Conservation (phyloP, 345 rosid species). For the Trapa incisa region DNA sequence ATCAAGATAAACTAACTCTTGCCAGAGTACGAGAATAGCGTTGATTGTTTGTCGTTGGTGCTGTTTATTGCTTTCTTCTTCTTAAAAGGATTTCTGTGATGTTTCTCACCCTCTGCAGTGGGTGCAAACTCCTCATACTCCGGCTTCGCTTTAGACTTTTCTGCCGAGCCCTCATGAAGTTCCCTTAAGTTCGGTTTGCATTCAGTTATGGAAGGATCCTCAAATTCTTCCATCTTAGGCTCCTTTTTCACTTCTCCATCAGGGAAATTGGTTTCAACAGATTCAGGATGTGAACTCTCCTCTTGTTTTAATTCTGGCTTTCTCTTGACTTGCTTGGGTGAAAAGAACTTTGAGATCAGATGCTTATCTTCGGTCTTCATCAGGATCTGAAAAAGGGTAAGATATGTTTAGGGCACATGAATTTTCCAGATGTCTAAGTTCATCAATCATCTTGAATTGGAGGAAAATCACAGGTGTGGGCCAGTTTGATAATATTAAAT, state of each 20-base stretch:
- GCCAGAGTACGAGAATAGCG: constrained; percentile 47
- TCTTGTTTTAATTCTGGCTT: constrained; percentile 22
- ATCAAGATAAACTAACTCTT: constrained; percentile 21
- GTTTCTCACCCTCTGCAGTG: constrained; percentile 10
- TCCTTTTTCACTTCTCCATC: constrained; percentile 14
- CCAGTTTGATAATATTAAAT: not conserved
- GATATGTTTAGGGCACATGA: not conserved
- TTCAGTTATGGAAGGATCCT: constrained; percentile 12
- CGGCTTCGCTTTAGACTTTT: constrained; percentile 26
- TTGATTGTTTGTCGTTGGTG: constrained; percentile 42
- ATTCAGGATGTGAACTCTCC: constrained; percentile 10
- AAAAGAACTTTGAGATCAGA: constrained; percentile 63
- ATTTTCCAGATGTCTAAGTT: not conserved
- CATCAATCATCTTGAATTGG: not conserved
- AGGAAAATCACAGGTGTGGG: not conserved
- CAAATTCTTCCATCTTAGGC: not conserved
- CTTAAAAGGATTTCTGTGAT: constrained; percentile 18
- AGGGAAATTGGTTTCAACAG: constrained; percentile 4
- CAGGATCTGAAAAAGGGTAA: constrained; percentile 31
- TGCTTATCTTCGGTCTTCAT: constrained; percentile 38
- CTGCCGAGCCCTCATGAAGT: constrained; percentile 10
- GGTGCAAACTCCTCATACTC: constrained; percentile 22
- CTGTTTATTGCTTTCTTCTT: constrained; percentile 30
- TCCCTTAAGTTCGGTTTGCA: constrained; percentile 4
- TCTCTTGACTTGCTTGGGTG: constrained; percentile 29